Base-by-base conservation (phyloP, 768 basidiomycete genomes). In the Macrolepiota fuliginosa region DNA sequence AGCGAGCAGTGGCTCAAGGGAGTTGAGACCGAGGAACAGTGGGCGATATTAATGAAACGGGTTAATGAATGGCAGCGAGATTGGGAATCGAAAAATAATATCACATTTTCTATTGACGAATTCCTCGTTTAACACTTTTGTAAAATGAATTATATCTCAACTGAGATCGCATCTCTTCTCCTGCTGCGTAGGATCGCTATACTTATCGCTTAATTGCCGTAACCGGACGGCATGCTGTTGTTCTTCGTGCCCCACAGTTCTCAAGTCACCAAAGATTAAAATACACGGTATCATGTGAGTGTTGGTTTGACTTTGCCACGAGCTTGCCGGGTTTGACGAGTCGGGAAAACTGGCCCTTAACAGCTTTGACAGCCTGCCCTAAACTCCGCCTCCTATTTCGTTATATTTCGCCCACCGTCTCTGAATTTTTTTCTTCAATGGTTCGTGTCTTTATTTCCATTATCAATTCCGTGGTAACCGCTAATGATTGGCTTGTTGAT, bases 1-100 rank as follows among this genome's bases (percentile, higher is more conserved):
- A 72, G 74, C 52, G 67, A 69, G 15, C 67, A 73, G 58, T 85
- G 84, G 83, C 66, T 84, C 32, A 70, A 73, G 19, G 81, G 77
- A n/a, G 77, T 82, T 10, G 72, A 74, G 69, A 82, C 78, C 0
- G 85, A 84, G 71, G 76, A 70, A 22, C 73, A 84, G 63, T 85
- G 83, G 83, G 77, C 74, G 1, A 72, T 76, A 29, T 59, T 85
- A 58, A 81, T 85, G 81, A 47, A 63, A 35, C 72, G 81, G 52
- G 66, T 85, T 27, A 76, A 79, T 42, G 72, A 68, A 56, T 83
- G 83, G 83, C 79, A 84, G 65, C 66, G 73, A 53, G 73, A 80
- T n/a, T 86, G 85, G 81, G 83, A 85, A 64, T 69, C 65, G n/a
- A 66, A 69, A 15, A 67, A 73, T 17, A 69, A 62, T n/a, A 62